These are phyloP conservation scores for Fremontodendron californicum DNA, from an alignment of 345 rosid species.

Conservation along the genomic window DNA sequence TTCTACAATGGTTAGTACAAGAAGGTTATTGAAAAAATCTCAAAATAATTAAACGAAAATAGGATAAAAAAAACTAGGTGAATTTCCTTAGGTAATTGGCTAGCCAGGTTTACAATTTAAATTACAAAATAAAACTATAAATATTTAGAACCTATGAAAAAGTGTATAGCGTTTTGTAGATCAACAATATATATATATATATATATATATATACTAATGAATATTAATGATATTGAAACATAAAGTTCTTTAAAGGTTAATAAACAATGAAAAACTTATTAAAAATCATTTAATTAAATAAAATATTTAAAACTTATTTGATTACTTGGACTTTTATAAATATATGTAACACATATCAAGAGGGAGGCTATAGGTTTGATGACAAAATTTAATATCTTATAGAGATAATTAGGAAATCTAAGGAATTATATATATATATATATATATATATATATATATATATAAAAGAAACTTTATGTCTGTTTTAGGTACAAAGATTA, in stretches of 20 bases:
- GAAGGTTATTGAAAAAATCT: no score
- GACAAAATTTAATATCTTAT: slow-evolving; percentile 17
- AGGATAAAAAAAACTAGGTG: no score
- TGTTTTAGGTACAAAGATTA: not conserved
- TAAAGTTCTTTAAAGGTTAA: not conserved
- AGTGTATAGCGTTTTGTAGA: not conserved
- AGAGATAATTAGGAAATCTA: slow-evolving; percentile 34
- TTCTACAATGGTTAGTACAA: no score
- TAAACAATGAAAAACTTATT: not conserved
- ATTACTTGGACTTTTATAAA: not conserved
- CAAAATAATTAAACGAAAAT: not conserved
- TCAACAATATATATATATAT: not conserved
- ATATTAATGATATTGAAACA: not conserved
- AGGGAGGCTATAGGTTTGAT: no score
- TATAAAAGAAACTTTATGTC: not conserved
- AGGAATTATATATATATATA: not conserved
- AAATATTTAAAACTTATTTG: not conserved
- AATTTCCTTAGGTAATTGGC: not conserved
- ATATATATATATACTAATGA: no score
- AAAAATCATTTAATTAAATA: not conserved
- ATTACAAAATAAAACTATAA: not conserved
- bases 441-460: no score
- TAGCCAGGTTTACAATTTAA: not conserved
- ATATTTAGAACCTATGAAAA: not conserved
- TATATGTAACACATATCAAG: not conserved